Conservation (phyloP, 257 asterid species). For the Echites panduratus region DNA sequence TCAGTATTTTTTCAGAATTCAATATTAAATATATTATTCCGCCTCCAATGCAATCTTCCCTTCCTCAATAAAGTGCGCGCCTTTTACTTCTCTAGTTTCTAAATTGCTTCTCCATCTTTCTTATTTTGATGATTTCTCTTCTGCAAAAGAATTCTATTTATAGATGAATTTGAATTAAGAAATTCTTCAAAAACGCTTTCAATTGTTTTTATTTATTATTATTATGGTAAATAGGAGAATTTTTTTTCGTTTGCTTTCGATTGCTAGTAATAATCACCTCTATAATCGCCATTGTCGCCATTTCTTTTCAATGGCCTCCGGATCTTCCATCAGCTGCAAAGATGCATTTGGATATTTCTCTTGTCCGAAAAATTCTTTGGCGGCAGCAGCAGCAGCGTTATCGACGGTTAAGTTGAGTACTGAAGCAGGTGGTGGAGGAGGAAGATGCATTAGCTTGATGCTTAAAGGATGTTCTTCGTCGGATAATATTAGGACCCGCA, state of each 20-base stretch:
- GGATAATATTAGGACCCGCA: background rate
- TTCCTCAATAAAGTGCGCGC: background rate
- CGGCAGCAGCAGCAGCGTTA: background rate
- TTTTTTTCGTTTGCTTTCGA: constrained; percentile 10
- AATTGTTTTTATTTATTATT: constrained; percentile 16
- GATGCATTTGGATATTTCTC: background rate
- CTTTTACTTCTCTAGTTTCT: background rate
- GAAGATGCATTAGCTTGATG: constrained; percentile 9
- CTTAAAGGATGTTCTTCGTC: constrained; percentile 17
- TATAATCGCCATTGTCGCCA: constrained; percentile 19
- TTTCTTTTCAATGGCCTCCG: constrained; percentile 44
- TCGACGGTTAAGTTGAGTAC: background rate
- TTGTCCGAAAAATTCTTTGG: background rate
- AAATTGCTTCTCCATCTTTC: background rate
- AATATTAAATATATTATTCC: background rate
- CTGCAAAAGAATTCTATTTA: background rate
- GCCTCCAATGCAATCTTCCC: too few relatives aligned
- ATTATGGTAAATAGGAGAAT: constrained; percentile 54
- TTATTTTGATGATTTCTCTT: background rate
- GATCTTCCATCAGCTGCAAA: constrained; percentile 10
- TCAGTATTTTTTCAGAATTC: background rate
- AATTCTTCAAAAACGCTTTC: background rate
- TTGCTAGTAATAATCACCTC: constrained; percentile 10
- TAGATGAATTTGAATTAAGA: background rate
- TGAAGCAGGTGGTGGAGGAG: constrained; percentile 11